A percentile compares a stretch with the other conserved stretches of the same genome.
These are phyloP conservation scores for Melaleuca alternifolia DNA, from an alignment of 345 rosid genomes.

Conservation along the genomic window DNA sequence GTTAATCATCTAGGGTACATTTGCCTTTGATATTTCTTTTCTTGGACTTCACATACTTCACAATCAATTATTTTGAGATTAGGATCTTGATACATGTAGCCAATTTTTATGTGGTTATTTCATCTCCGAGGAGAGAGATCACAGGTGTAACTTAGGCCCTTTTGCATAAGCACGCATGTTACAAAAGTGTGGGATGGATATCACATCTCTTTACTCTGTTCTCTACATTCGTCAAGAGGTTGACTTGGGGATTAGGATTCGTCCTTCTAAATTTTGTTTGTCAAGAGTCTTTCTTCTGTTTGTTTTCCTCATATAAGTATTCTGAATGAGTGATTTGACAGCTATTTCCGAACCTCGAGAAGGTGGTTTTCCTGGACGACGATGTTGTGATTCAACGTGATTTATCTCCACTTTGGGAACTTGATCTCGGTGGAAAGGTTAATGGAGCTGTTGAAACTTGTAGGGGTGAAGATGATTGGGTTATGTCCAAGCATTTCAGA, in stretches of 20 bases:
- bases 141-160: neutral
- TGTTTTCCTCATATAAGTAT: neutral
- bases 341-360: slow-evolving; percentile 90
- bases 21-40: neutral
- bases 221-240: neutral
- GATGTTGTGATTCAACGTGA: slow-evolving; percentile 90
- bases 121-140: neutral
- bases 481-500: slow-evolving; percentile 86
- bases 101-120: neutral
- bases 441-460: slow-evolving; percentile 99
- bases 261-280: neutral
- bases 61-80: neutral
- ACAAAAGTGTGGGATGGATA: neutral
- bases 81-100: neutral
- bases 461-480: slow-evolving; percentile 93
- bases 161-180: neutral
- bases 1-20: neutral
- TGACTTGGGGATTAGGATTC: neutral
- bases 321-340: slow-evolving; percentile 16
- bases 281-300: neutral
- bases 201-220: neutral
- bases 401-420: slow-evolving; percentile 83
- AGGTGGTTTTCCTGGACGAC: slow-evolving; percentile 92
- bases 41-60: neutral
- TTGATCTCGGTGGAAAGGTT: slow-evolving; percentile 85